Base-by-base conservation (phyloP, 2,329 filamentous ascomycete species). In the Hypoxylon sp. region DNA sequence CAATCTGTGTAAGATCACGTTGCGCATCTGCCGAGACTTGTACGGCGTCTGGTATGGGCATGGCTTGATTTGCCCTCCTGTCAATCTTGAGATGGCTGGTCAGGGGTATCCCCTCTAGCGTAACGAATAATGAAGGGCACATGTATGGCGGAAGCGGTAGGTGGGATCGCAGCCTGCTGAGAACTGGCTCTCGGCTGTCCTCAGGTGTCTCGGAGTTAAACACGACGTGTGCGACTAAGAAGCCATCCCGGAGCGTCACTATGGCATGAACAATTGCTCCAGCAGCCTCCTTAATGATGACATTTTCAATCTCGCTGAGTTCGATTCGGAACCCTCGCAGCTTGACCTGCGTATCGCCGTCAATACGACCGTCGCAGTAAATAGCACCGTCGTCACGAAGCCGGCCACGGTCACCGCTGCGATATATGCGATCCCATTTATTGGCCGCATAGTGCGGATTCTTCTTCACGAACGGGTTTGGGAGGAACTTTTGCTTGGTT, bases 371-470 rank as follows among this genome's bases (percentile, higher is more conserved):
- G 3, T 80, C 65, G 39, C 79, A 78, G 2, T 77, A 69, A 2
- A 85, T 54, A n/a, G 81, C 73, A 0, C 81, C 82, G 37, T 78
- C 75, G 0, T 73, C 54, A 1, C 15, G 29, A 71, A 80, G 80
- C n/a, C 75, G 78, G 3, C 78, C 82, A 1, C 72, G 60, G 67
- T 85, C 83, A 4, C 83, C 83, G 0, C 82, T 85, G 2, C 65
- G 65, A 13, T 75, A 17, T 6, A 52, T 19, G 2, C 11, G 21
- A 0, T 21, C 52, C 54, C 66, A 65, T 4, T 56, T 53, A 11
- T 39, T n/a, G 1, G 27, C 50, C 2, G 21, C 11, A 27, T 48
- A 29, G 0, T 57, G 53, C 1, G 55, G 29, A 37, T 37, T 11
- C 32, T 37, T 37, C 3, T 64, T 29, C 1, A 65, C 57, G 17